Percentiles rank a stretch among this genome's conserved stretches.
Conservation (phyloP, 441 rosid genomes). For the Corymbia citriodora region DNA sequence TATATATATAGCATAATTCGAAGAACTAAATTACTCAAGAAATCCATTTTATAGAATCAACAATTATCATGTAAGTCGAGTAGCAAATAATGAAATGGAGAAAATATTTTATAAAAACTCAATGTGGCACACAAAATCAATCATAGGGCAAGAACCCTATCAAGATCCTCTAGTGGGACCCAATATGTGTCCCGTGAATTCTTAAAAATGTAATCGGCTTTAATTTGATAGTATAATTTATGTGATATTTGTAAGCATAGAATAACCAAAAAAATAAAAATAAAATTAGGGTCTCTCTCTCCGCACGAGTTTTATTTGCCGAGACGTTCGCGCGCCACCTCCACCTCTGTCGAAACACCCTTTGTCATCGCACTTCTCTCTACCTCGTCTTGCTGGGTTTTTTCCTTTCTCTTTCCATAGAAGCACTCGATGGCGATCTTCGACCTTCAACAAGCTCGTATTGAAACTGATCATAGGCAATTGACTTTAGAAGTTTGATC, state of each 20-base stretch:
- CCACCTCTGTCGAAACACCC: no score
- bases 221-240: not conserved
- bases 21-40: rapidly evolving
- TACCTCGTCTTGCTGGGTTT: no score
- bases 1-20: not conserved
- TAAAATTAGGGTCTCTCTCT: not conserved
- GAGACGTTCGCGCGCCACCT: not conserved
- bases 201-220: not conserved
- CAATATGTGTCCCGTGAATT: not conserved
- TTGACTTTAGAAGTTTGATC: no score
- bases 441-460: no score
- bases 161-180: not conserved
- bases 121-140: not conserved
- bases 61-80: not conserved
- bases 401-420: no score
- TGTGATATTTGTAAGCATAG: not conserved
- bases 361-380: no score
- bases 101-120: not conserved
- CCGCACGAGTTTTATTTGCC: not conserved
- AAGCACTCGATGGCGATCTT: no score
- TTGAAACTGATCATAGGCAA: no score
- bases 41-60: not conserved
- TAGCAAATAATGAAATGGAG: not conserved
- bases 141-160: not conserved
- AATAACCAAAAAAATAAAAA: not conserved